Percentiles rank a stretch among this genome's conserved stretches.
Conservation (phyloP, 2,329 filamentous ascomycete genomes). For the Bipolaris bicolor region DNA sequence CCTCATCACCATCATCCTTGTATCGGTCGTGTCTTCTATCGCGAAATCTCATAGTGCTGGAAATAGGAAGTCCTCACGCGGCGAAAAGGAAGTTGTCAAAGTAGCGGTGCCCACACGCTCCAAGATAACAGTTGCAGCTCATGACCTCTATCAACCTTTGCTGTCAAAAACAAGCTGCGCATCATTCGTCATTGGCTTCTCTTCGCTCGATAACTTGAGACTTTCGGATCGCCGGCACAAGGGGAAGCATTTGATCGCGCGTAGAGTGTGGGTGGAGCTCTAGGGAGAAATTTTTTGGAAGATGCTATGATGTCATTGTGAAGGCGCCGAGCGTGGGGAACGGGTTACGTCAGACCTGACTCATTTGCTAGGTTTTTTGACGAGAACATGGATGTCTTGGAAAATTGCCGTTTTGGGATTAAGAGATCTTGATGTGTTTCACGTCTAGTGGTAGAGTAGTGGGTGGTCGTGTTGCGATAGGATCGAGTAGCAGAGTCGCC, state of each 20-base stretch:
- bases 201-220: neutral
- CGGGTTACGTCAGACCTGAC: neutral
- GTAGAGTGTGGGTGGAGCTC: neutral
- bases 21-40: conserved; percentile 24
- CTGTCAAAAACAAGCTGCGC: conserved; percentile 3
- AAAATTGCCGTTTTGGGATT: too few relatives aligned
- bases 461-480: too few relatives aligned
- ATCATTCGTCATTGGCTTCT: conserved; percentile 12
- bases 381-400: neutral
- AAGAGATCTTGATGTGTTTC: too few relatives aligned
- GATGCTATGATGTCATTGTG: conserved; percentile 7
- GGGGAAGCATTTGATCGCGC: neutral
- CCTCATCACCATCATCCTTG: conserved; percentile 19
- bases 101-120: neutral
- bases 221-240: conserved; percentile 10
- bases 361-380: neutral
- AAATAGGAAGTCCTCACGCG: neutral
- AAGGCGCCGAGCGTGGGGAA: neutral
- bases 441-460: too few relatives aligned
- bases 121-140: conserved; percentile 3
- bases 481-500: too few relatives aligned
- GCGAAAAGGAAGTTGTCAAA: neutral
- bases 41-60: conserved; percentile 26
- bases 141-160: neutral
- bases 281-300: neutral